Base-by-base conservation (phyloP, 2,329 filamentous ascomycete species). In the Colletotrichum cordylinicola region DNA sequence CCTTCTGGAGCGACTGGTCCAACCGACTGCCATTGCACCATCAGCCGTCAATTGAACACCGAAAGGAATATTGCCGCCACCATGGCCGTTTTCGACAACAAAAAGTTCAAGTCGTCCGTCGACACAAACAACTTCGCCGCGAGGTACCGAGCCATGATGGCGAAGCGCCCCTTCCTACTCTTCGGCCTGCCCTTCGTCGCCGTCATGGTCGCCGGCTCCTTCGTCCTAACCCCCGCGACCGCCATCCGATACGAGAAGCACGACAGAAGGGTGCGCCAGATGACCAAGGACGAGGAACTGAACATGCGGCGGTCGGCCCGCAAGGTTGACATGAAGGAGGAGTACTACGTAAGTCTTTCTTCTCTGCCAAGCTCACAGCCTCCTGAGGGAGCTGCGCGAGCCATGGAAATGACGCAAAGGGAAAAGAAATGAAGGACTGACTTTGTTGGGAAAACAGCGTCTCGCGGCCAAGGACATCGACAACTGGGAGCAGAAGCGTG, bases 401-500 rank as follows among this genome's bases (percentile, higher is more conserved):
- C 39, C 16, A 37, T 61, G 56, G 21, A 35, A 48, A 62, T 67
- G 69, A 56, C 48, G 62, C 31, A 77, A 39, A 75, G 84, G 18
- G 83, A 81, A 81, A 70, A 78, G 82, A 58, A 79, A 55, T 64
- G 43, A 75, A 48, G 43, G 18, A 56, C 67, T 60, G 52, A 69
- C 67, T 6, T 39, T 48, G 4, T 13, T 69, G 12, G 95, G 52
- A 21, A n/a, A 48, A 70, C 84, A 97, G 94, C 92, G 93, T 86
- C 86, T 98, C 37, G 94, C 95, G 79, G 94, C 95, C 37, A 98
- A 98, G 84, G 97, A 98, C 82, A 87, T 98, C 77, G 96, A 99
- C 81, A 91, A 95, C 82, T 99, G 97, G 97, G 96, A 98, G 84
- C 97, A 98, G 86, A 98, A 97, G 86, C 92, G 98, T 69, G 96